Evolutionary conservation across 495 filamentous ascomycete genomes (phyloP).

Genomic region (Penicillium macrosclerotiorum): DNA sequence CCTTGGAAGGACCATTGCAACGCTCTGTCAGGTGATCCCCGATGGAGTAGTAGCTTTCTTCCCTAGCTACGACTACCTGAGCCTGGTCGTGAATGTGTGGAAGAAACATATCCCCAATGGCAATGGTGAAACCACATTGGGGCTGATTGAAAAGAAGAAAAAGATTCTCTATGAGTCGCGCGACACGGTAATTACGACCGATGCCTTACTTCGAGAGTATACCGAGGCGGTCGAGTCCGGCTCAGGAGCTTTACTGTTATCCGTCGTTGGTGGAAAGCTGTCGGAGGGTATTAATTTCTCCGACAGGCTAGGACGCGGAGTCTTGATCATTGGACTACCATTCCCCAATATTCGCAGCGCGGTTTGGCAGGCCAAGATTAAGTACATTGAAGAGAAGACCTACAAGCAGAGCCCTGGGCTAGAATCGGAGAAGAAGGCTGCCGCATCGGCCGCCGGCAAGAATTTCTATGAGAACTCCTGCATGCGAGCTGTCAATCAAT

Average conservation of each 20-base stretch:
- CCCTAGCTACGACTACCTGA: constrained; percentile 87
- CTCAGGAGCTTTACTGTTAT: constrained; percentile 79
- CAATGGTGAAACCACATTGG: constrained; percentile 27
- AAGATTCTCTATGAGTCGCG: constrained; percentile 63
- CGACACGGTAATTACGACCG: constrained; percentile 48
- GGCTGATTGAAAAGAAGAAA: constrained; percentile 56
- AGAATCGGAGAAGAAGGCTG: constrained; percentile 32
- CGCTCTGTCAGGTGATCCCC: constrained; percentile 69
- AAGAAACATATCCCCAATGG: constrained; percentile 38
- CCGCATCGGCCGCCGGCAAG: constrained; percentile 62
- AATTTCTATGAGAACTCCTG: constrained; percentile 95
- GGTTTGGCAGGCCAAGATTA: constrained; percentile 88
- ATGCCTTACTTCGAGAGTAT: constrained; percentile 71
- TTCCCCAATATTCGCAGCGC: constrained; percentile 89
- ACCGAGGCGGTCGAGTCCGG: constrained; percentile 61
- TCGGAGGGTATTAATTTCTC: constrained; percentile 99
- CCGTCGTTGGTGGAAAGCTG: constrained; percentile 91
- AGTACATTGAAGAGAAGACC: constrained; percentile 76
- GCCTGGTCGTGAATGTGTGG: constrained; percentile 70
- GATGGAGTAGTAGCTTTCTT: constrained; percentile 97
- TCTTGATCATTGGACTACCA: constrained; percentile 85
- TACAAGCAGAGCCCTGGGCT: constrained; percentile 37
- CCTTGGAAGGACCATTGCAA: constrained; percentile 69
- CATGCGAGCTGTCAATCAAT: constrained; percentile 97
- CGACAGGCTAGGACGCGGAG: constrained; percentile 82